phyloP scores from a whole-genome alignment of 2,329 filamentous ascomycete genomes.

The Nemania serpens region DNA sequence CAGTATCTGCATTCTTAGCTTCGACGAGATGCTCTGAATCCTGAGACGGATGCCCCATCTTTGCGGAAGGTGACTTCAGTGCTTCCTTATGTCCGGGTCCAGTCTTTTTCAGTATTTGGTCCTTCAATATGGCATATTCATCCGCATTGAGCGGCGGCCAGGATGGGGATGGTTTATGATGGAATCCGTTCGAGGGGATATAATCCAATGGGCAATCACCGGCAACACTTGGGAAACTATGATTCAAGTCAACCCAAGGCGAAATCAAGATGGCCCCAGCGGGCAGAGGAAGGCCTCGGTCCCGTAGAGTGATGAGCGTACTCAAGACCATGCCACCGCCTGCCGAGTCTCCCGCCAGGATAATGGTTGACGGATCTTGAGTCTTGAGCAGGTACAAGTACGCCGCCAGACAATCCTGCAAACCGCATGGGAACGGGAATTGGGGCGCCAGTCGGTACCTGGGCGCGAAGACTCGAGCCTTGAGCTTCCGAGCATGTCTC shows the following conservation, averaged over 20 bases:
- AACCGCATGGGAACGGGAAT: slow-evolving; percentile 91
- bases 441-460: slow-evolving; percentile 88
- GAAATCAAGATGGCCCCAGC: slow-evolving; percentile 90
- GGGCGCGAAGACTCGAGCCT: slow-evolving; percentile 85
- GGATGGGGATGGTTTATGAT: slow-evolving; percentile 84
- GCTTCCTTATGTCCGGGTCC: slow-evolving; percentile 39
- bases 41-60: slow-evolving; percentile 35
- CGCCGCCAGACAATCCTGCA: slow-evolving; percentile 86
- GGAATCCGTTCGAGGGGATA: slow-evolving; percentile 84
- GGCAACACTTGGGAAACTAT: slow-evolving; percentile 91
- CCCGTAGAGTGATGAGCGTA: slow-evolving; percentile 78
- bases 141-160: slow-evolving; percentile 92
- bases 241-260: slow-evolving; percentile 94
- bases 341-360: slow-evolving; percentile 90
- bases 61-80: slow-evolving; percentile 45
- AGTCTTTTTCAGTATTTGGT: slow-evolving; percentile 53
- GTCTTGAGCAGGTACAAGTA: slow-evolving; percentile 81
- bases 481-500: slow-evolving; percentile 89
- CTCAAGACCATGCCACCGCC: slow-evolving; percentile 88
- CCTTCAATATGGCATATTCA: slow-evolving; percentile 63
- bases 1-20: slow-evolving; percentile 17
- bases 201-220: slow-evolving; percentile 78
- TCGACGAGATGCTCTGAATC: slow-evolving; percentile 27
- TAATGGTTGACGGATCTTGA: slow-evolving; percentile 79
- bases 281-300: slow-evolving; percentile 81